Evolutionary conservation across 2,329 filamentous ascomycete genomes (phyloP), one percentile per base, ranked within the genome.

Genomic region (Microsporum ferrugineum): DNA sequence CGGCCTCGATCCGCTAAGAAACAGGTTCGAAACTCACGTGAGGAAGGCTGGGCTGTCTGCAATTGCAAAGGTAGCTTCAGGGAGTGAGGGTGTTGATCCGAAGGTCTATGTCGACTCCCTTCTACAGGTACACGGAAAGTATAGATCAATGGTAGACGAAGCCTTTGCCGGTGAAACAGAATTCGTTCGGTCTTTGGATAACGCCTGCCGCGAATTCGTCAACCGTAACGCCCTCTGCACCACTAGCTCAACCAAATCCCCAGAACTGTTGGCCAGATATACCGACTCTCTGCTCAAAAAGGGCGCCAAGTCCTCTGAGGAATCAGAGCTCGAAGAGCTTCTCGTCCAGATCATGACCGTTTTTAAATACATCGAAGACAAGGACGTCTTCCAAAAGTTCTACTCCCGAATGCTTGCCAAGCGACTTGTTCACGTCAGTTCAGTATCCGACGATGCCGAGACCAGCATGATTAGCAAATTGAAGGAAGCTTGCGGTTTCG

Each of bases 281-380:
- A 89, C 91, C 36, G 94, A 99, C 73, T 86, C 91, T 7, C 79
- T 99, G 36, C 80, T 99, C 58, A 92, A 94, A 75, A 96, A 96
- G 80, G 74, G 65, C 39, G 88, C 88, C 34, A 95, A 91, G 68
- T 90, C 91, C 68, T 89, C 91, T 12, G 94, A 97, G 71, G 94
- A 99, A 71, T 88, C 89, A 36, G 92, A 99, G 70, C 82, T 97
- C 68, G 94, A 99, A 76, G 87, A 88, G 66, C 88, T 90, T 36
- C 79, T 97, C 34, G 85, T 84, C 23, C 89, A 96, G 73, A 94
- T 99, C 69, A 99, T 99, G 94, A 96, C 92, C 1, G 90, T 99
- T 60, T 99, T 99, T 84, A 97, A 97, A 78, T 99, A 99, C 76
- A 97, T 99, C 65, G 94, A 99, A 73, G 95, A 99, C 77, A 99